phyloP scores from a whole-genome alignment of 83 land plant genomes.

The Picea abies region DNA sequence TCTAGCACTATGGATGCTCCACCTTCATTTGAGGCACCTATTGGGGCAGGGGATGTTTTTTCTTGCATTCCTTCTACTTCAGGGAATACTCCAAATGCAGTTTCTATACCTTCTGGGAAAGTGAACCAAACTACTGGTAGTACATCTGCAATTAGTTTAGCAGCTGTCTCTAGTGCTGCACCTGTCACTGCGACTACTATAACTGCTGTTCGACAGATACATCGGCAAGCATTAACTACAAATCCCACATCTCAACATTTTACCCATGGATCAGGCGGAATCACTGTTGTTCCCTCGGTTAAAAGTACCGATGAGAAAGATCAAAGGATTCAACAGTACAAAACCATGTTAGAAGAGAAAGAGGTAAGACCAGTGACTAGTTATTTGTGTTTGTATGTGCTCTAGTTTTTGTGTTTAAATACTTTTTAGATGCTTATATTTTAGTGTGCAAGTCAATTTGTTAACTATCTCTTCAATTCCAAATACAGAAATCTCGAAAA shows the following conservation, averaged over 20 bases:
- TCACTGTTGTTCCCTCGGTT: neutral
- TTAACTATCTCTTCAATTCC: too few relatives aligned
- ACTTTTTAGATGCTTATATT: neutral
- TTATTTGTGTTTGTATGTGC: neutral
- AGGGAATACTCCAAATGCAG: neutral
- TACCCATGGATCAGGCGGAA: neutral
- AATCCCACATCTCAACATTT: neutral
- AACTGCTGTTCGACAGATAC: neutral
- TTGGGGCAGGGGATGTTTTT: neutral
- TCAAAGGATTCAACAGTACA: neutral
- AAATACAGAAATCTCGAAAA: constrained; percentile 8
- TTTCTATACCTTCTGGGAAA: neutral
- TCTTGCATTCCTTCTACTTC: neutral
- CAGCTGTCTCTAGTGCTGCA: constrained; percentile 2
- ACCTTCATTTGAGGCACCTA: neutral
- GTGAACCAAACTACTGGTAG: neutral
- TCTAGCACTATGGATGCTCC: neutral
- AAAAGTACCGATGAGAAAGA: constrained; percentile 16
- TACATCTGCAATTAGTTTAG: constrained; percentile 2
- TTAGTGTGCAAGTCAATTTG: too few relatives aligned
- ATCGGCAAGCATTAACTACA: neutral
- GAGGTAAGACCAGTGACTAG: neutral
- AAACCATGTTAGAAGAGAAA: constrained; percentile 10
- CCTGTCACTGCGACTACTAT: neutral
- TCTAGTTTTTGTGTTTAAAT: too few relatives aligned